phyloP scores from a whole-genome alignment of 2,329 filamentous ascomycete species.

The Claviceps capensis region DNA sequence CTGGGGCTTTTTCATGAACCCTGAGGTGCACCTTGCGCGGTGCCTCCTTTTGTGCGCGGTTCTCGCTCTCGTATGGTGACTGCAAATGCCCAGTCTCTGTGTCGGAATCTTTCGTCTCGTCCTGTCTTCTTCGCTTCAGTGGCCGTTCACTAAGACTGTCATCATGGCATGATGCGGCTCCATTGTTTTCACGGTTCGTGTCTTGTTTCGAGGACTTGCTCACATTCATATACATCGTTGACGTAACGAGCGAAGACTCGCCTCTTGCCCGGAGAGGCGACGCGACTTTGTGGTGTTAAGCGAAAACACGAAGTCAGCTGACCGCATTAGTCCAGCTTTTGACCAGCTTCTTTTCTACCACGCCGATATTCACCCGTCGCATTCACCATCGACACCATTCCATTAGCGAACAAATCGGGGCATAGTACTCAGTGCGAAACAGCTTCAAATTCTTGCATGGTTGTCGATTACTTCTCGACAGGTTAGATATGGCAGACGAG shows the following conservation, averaged over 20 bases:
- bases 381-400: not conserved
- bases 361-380: constrained; percentile 5
- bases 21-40: not conserved
- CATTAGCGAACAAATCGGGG: not conserved
- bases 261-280: not conserved
- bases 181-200: constrained; percentile 4
- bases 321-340: constrained; percentile 8
- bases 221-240: constrained; percentile 26
- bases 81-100: constrained; percentile 12
- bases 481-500: constrained; percentile 19
- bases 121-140: constrained; percentile 18
- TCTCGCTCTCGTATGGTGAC: constrained; percentile 8
- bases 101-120: constrained; percentile 12
- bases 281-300: constrained; percentile 2
- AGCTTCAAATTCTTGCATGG: not conserved
- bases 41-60: not conserved
- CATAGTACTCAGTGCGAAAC: not conserved
- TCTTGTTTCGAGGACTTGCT: constrained; percentile 15
- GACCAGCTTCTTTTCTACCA: not conserved
- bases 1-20: constrained; percentile 7
- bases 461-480: not conserved
- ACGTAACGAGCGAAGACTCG: constrained; percentile 4
- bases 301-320: constrained; percentile 26
- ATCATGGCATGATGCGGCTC: constrained; percentile 1
- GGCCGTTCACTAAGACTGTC: constrained; percentile 11